Conservation (phyloP, 2,329 filamentous ascomycete species). For the Calonectria hongkongensis region DNA sequence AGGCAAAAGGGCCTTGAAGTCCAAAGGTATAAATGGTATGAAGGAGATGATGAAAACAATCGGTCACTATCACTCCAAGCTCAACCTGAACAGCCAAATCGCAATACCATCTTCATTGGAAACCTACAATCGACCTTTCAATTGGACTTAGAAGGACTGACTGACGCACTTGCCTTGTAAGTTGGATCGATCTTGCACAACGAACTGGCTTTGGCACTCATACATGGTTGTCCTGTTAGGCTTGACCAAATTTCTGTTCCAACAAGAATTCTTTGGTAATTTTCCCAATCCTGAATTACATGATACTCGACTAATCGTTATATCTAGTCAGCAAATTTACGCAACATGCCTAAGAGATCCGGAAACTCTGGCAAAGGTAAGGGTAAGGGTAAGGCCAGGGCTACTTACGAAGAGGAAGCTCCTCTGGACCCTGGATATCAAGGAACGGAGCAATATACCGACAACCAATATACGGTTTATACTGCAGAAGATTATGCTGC, state of each 20-base stretch:
- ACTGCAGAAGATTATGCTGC: no score
- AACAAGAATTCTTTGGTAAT: background rate
- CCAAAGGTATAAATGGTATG: background rate
- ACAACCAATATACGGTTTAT: background rate
- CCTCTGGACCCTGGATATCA: slow-evolving; percentile 41
- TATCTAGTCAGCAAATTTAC: background rate
- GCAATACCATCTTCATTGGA: background rate
- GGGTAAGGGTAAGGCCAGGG: slow-evolving; percentile 37
- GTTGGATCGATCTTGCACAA: background rate
- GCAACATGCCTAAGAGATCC: slow-evolving; percentile 45
- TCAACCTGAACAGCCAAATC: background rate
- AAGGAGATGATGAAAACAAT: background rate
- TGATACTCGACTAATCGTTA: background rate
- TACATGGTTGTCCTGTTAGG: no score
- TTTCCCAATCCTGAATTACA: background rate
- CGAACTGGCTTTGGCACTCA: background rate
- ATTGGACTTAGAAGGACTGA: no score
- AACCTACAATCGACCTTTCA: background rate
- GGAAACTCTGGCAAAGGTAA: slow-evolving; percentile 40
- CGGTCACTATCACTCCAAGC: background rate
- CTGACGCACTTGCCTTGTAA: background rate
- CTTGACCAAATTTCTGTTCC: no score
- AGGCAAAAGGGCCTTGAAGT: no score
- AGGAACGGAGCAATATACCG: background rate
- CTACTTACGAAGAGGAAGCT: slow-evolving; percentile 39